phyloP scores from a whole-genome alignment of 169 alveolate genomes.

The Cryptosporidium sp. region DNA sequence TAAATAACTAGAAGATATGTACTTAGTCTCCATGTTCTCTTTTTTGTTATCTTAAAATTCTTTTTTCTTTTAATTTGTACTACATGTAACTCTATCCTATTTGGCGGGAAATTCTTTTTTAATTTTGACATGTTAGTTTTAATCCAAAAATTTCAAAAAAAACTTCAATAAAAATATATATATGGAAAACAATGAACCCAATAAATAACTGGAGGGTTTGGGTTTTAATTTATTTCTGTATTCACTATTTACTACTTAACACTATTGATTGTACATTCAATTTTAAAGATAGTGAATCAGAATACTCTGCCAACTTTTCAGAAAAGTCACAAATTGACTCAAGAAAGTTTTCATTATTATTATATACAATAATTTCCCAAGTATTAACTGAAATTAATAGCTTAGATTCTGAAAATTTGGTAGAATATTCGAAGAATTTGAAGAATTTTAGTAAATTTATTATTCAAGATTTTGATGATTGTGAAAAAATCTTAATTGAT shows the following conservation, averaged over 20 bases:
- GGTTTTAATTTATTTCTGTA: not conserved
- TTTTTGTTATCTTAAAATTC: not conserved
- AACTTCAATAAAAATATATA: not conserved
- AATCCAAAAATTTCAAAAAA: not conserved
- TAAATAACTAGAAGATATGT: not conserved
- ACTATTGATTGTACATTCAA: not conserved
- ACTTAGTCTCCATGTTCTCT: not conserved
- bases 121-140: constrained; percentile 2
- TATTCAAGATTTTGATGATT: constrained; percentile 32
- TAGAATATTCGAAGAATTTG: not conserved
- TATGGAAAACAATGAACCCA: not conserved
- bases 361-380: constrained; percentile 34
- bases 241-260: not conserved
- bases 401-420: not conserved
- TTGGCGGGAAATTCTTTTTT: constrained; percentile 8
- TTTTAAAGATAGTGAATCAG: constrained; percentile 4
- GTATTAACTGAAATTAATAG: not conserved
- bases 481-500: constrained; percentile 26
- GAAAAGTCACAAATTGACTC: not conserved
- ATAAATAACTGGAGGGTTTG: not conserved
- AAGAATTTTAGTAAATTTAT: not conserved
- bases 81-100: constrained; percentile 20
- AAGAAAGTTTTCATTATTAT: constrained; percentile 8
- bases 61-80: not conserved
- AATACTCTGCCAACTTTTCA: not conserved